Percentiles rank a stretch among this genome's conserved stretches.
Conservation (phyloP, 2,329 filamentous ascomycete genomes). For the Lasiodiplodia gonubiensis region DNA sequence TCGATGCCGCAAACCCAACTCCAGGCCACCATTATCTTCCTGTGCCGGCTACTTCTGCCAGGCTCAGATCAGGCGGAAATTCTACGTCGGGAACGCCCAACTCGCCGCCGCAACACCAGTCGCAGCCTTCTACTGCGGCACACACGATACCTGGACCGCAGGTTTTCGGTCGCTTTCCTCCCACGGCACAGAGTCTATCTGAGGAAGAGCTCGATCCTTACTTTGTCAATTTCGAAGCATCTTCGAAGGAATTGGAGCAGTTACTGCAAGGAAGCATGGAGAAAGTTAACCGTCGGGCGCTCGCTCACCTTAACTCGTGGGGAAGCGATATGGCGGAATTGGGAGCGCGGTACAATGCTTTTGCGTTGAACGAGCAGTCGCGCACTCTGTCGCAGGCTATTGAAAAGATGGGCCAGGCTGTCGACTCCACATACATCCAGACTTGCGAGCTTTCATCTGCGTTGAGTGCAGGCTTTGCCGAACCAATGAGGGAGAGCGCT, state of each 20-base stretch:
- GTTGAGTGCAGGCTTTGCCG: conserved; percentile 91
- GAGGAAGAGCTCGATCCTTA: conserved; percentile 95
- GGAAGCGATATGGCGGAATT: conserved; percentile 90
- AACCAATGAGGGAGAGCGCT: conserved; percentile 96
- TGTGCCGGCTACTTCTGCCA: conserved; percentile 82
- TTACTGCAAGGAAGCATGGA: conserved; percentile 93
- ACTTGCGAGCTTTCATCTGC: conserved; percentile 88
- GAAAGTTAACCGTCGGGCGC: conserved; percentile 88
- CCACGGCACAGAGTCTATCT: conserved; percentile 73
- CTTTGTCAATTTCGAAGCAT: conserved; percentile 90
- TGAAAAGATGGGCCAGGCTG: conserved; percentile 91
- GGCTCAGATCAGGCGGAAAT: conserved; percentile 67
- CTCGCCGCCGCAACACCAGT: conserved; percentile 58
- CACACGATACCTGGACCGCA: conserved; percentile 66
- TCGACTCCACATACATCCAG: conserved; percentile 93
- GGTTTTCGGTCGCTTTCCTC: conserved; percentile 80
- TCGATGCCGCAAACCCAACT: conserved; percentile 91
- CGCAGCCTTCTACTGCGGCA: conserved; percentile 59
- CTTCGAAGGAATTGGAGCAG: conserved; percentile 87
- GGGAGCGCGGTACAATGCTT: conserved; percentile 94
- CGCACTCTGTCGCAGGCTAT: conserved; percentile 89
- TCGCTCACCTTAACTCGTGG: conserved; percentile 82
- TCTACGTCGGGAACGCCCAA: conserved; percentile 58
- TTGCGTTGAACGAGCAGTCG: conserved; percentile 91
- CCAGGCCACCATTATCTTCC: conserved; percentile 87